Conservation (phyloP, 306 rosid species). For the Malus fusca region DNA sequence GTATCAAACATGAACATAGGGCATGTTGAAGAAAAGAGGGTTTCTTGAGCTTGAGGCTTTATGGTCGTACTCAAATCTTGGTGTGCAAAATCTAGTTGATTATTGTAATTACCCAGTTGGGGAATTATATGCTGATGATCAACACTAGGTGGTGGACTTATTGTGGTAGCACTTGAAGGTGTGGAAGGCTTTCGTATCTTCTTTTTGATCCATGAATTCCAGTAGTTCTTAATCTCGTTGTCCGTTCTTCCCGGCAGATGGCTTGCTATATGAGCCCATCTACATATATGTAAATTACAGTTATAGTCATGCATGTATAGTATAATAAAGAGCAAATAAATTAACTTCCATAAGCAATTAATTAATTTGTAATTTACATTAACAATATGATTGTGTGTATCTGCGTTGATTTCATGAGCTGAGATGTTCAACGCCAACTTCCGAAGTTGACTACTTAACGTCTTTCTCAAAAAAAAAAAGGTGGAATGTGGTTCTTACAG, state of each 20-base stretch:
- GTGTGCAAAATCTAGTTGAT: constrained; percentile 44
- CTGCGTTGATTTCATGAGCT: background rate
- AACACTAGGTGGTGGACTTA: background rate
- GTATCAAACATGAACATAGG: constrained; percentile 86
- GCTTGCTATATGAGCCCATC: constrained; percentile 99
- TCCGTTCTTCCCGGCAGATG: constrained; percentile 97
- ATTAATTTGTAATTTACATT: background rate
- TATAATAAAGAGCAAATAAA: background rate
- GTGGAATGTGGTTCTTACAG: background rate
- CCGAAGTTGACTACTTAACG: constrained; percentile 5
- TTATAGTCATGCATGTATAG: background rate
- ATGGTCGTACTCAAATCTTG: constrained; percentile 12
- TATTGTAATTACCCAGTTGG: constrained; percentile 26
- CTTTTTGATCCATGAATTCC: constrained; percentile 99
- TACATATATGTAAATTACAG: constrained; percentile 11
- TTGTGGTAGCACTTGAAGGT: constrained; percentile 17
- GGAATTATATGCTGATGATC: constrained; percentile 19
- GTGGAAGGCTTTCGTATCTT: constrained; percentile 69
- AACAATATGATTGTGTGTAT: background rate
- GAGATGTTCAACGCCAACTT: background rate
- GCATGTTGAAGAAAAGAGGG: constrained; percentile 53
- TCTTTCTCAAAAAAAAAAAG: background rate
- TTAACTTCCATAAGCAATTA: background rate
- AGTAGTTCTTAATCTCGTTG: constrained; percentile 91
- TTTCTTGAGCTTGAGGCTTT: constrained; percentile 8